Evolutionary conservation across 2,329 filamentous ascomycete genomes (phyloP).

Genomic region (Domatiomyces globalis): DNA sequence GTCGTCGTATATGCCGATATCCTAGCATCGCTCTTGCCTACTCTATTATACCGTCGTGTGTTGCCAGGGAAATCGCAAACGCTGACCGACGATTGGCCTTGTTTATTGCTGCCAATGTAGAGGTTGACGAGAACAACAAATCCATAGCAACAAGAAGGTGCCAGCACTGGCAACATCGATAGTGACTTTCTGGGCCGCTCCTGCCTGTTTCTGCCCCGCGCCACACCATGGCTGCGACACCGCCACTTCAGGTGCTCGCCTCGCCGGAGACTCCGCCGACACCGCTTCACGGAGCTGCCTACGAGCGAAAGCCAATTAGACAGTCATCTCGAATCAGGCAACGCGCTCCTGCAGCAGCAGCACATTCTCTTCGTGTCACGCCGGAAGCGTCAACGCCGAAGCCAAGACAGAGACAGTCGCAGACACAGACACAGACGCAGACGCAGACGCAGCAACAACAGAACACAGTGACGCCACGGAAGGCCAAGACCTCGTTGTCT

Average conservation of each 20-base stretch:
- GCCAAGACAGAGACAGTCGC: not conserved
- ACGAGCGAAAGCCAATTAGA: slow-evolving; percentile 22
- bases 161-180: not conserved
- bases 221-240: slow-evolving; percentile 31
- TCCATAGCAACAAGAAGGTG: not conserved
- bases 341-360: not conserved
- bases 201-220: too few species aligned
- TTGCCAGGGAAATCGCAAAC: too few species aligned
- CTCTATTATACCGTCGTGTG: not conserved
- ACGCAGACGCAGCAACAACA: not conserved
- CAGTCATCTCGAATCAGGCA: slow-evolving; percentile 21
- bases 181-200: not conserved
- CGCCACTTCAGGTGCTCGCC: slow-evolving; percentile 23
- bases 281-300: slow-evolving; percentile 32
- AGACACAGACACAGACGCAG: not conserved
- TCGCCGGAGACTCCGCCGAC: slow-evolving; percentile 27
- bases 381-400: not conserved
- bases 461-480: not conserved
- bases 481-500: not conserved
- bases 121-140: not conserved
- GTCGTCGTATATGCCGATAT: not conserved
- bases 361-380: not conserved
- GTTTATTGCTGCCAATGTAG: too few species aligned
- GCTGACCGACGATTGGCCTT: not conserved
- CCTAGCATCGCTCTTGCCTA: not conserved